Conservation (phyloP, 2,329 filamentous ascomycete genomes). For the Lasiodiplodia citricola region DNA sequence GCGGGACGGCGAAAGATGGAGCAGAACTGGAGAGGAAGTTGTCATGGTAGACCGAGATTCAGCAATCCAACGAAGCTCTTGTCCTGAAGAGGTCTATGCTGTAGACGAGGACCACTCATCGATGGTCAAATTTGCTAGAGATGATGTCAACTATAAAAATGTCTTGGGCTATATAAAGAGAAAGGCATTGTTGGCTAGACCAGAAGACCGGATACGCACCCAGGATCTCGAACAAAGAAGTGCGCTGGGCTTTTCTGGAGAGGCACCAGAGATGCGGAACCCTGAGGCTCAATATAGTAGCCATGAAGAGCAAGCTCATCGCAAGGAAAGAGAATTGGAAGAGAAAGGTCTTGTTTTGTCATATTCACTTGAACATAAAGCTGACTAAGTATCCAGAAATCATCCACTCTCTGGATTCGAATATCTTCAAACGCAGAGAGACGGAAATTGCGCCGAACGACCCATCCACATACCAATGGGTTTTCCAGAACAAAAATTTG, state of each 20-base stretch:
- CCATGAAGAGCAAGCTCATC: no score
- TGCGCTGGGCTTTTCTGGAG: no score
- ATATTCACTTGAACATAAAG: no score
- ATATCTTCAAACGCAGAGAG: background rate
- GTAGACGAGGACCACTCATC: background rate
- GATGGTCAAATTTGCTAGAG: background rate
- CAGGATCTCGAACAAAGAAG: background rate
- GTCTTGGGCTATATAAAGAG: background rate
- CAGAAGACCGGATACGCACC: background rate
- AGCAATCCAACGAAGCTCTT: background rate
- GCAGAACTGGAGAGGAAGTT: background rate
- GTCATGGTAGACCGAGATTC: conserved; percentile 1
- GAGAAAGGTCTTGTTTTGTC: no score
- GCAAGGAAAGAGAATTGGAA: no score
- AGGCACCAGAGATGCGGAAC: no score
- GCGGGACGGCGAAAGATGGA: background rate
- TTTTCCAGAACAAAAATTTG: background rate
- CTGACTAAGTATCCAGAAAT: background rate
- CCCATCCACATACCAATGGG: background rate
- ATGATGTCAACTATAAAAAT: background rate
- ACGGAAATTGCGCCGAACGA: background rate
- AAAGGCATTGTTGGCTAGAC: accelerated
- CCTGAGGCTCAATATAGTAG: no score
- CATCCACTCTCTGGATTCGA: background rate
- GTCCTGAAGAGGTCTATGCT: background rate